Percentiles rank a stretch among this genome's conserved stretches.
phyloP scores from a whole-genome alignment of 2,329 filamentous ascomycete genomes.

The Ceratocystis huliohia region DNA sequence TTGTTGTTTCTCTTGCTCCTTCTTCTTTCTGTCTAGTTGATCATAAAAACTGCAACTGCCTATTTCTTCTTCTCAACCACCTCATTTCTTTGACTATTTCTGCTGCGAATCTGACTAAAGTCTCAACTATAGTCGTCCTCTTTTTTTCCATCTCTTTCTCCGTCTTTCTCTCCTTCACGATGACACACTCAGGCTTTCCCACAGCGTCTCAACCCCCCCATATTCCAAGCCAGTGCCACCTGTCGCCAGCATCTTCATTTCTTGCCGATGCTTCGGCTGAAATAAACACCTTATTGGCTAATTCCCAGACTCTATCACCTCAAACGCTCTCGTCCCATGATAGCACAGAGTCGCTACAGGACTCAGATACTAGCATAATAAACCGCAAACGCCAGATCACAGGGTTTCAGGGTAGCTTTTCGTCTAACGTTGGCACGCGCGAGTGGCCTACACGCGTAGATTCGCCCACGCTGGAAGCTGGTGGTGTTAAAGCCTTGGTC shows the following conservation, averaged over 20 bases:
- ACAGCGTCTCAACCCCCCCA: neutral
- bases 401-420: constrained; percentile 20
- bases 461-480: neutral
- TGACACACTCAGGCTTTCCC: constrained; percentile 2
- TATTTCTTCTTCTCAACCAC: too few species aligned
- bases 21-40: neutral
- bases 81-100: neutral
- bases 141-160: neutral
- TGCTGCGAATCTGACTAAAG: neutral
- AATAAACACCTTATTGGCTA: constrained; percentile 13
- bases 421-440: constrained; percentile 20
- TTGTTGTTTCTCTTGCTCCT: constrained; percentile 6
- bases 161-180: constrained; percentile 3
- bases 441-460: constrained; percentile 15
- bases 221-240: neutral
- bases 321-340: neutral
- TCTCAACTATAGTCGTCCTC: neutral
- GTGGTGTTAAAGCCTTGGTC: constrained; percentile 7
- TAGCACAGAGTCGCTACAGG: neutral
- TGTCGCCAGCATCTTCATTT: constrained; percentile 10
- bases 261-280: constrained; percentile 17
- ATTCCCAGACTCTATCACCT: neutral
- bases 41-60: neutral
- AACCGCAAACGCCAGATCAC: constrained; percentile 19
- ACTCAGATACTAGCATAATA: constrained; percentile 16